phyloP scores from a whole-genome alignment of 2,329 filamentous ascomycete genomes.

The Pestalotiopsis sp. region DNA sequence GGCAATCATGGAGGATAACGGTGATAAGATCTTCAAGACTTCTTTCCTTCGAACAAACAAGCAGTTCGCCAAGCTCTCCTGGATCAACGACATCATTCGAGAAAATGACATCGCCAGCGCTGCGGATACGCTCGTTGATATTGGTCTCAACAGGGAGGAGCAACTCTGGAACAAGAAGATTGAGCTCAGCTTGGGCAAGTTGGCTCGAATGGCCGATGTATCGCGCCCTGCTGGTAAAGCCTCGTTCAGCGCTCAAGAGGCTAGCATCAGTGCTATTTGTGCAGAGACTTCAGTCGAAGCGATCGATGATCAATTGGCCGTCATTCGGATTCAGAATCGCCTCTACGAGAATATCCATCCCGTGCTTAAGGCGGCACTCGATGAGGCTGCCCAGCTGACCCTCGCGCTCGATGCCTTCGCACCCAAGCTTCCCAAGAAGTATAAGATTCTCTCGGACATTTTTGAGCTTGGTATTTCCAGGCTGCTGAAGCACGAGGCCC shows the following conservation, averaged over 20 bases:
- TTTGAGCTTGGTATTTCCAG: constrained; percentile 72
- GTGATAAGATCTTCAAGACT: constrained; percentile 74
- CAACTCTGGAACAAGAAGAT: constrained; percentile 94
- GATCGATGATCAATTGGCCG: constrained; percentile 65
- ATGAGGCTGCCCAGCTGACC: constrained; percentile 76
- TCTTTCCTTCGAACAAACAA: constrained; percentile 74
- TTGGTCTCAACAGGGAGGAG: constrained; percentile 73
- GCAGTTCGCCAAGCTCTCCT: constrained; percentile 77
- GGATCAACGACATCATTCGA: constrained; percentile 89
- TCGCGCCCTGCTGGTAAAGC: constrained; percentile 32
- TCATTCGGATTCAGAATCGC: constrained; percentile 79
- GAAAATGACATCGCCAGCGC: constrained; percentile 78
- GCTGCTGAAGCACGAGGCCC: constrained; percentile 71
- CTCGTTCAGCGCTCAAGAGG: constrained; percentile 29
- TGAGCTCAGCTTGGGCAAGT: constrained; percentile 85
- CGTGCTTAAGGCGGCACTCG: constrained; percentile 72
- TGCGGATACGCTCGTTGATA: constrained; percentile 67
- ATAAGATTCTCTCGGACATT: constrained; percentile 69
- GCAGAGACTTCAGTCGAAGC: constrained; percentile 42
- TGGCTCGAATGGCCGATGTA: constrained; percentile 71
- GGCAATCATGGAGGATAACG: constrained; percentile 70
- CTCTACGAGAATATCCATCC: constrained; percentile 72
- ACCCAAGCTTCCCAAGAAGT: constrained; percentile 61
- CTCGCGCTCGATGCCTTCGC: constrained; percentile 73
- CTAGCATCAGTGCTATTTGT: constrained; percentile 22